These are phyloP conservation scores for Claviceps pusilla DNA, from an alignment of 2,329 filamentous ascomycete genomes.

Conservation along the genomic window DNA sequence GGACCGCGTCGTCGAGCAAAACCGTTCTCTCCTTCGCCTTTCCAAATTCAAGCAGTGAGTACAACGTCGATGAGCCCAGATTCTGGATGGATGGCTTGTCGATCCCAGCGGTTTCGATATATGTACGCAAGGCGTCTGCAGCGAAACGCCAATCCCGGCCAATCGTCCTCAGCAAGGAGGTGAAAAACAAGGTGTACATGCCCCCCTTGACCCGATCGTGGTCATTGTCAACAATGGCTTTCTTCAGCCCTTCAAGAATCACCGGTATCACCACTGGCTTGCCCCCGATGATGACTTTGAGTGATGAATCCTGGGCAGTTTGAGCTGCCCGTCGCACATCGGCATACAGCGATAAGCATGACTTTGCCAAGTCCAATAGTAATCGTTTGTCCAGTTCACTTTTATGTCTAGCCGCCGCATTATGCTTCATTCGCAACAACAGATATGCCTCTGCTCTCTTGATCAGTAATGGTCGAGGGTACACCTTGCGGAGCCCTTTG, in stretches of 20 bases:
- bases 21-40: slow-evolving; percentile 78
- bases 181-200: slow-evolving; percentile 80
- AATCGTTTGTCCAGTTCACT: slow-evolving; percentile 79
- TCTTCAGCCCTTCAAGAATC: slow-evolving; percentile 64
- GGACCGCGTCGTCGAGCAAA: slow-evolving; percentile 55
- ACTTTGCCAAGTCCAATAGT: slow-evolving; percentile 75
- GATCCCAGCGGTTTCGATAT: slow-evolving; percentile 76
- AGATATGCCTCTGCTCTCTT: slow-evolving; percentile 91
- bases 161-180: slow-evolving; percentile 74
- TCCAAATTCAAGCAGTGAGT: slow-evolving; percentile 81
- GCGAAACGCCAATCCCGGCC: slow-evolving; percentile 90
- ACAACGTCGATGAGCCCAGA: slow-evolving; percentile 65
- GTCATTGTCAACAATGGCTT: slow-evolving; percentile 64
- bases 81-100: slow-evolving; percentile 93
- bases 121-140: slow-evolving; percentile 74
- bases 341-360: slow-evolving; percentile 79
- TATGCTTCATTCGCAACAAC: slow-evolving; percentile 83
- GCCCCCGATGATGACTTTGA: slow-evolving; percentile 80
- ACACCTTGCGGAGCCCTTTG: slow-evolving; percentile 78
- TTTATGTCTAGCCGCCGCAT: slow-evolving; percentile 72
- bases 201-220: slow-evolving; percentile 88
- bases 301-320: slow-evolving; percentile 77
- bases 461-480: slow-evolving; percentile 81
- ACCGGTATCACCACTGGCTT: slow-evolving; percentile 78
- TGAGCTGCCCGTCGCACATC: slow-evolving; percentile 93